These are phyloP conservation scores for Erucastrum elatum DNA, from an alignment of 345 rosid species.

Conservation along the genomic window DNA sequence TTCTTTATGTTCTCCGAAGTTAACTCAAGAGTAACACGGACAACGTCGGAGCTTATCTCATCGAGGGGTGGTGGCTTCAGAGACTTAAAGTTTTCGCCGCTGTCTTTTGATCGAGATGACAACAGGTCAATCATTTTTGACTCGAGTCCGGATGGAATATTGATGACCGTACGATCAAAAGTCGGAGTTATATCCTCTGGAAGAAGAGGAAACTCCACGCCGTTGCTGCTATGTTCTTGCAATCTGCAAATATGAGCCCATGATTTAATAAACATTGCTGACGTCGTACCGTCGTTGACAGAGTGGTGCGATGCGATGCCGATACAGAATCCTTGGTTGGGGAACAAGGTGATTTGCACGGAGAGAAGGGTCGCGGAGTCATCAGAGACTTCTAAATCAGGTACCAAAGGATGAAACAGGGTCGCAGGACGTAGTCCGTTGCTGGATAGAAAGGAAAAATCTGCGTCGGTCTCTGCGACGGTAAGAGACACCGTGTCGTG, in stretches of 20 bases:
- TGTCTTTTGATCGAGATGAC: neutral
- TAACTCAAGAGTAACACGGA: slow-evolving; percentile 38
- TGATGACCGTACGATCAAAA: slow-evolving; percentile 28
- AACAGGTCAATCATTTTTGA: neutral
- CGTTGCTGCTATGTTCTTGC: neutral
- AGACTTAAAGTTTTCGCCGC: neutral
- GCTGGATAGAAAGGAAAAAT: slow-evolving; percentile 26
- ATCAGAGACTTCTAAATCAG: slow-evolving; percentile 13
- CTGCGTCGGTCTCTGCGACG: slow-evolving; percentile 27
- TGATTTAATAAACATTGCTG: slow-evolving; percentile 29
- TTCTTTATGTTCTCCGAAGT: slow-evolving; percentile 25
- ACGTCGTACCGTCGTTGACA: slow-evolving; percentile 21
- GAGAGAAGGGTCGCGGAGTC: slow-evolving; percentile 7
- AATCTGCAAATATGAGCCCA: slow-evolving; percentile 38
- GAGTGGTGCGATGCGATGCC: slow-evolving; percentile 25
- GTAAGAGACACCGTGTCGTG: slow-evolving; percentile 36
- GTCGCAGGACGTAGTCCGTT: neutral
- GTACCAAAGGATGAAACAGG: slow-evolving; percentile 25
- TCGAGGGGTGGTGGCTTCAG: neutral
- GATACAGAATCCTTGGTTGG: slow-evolving; percentile 25
- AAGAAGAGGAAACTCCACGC: neutral
- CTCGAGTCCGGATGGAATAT: slow-evolving; percentile 23
- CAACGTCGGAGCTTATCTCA: slow-evolving; percentile 2
- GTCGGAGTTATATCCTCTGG: slow-evolving; percentile 27
- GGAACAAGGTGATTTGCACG: slow-evolving; percentile 34